Evolutionary conservation across 305 asterid species (phyloP).

Genomic region (Solanum hybrid): DNA sequence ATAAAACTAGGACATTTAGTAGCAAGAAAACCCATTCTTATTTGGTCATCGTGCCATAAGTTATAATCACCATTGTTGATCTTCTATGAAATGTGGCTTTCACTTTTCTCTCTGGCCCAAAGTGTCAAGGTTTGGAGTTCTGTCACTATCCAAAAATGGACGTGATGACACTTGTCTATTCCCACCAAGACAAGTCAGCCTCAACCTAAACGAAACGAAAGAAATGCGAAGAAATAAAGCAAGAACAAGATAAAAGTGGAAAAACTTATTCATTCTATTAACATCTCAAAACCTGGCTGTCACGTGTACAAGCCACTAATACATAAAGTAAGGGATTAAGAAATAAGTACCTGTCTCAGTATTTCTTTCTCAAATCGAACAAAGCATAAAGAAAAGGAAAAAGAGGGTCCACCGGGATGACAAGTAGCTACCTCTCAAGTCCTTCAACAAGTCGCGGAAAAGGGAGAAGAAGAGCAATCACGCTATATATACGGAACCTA

Average conservation of each 20-base stretch:
- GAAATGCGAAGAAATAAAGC: background rate
- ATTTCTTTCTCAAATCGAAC: background rate
- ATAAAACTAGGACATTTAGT: background rate
- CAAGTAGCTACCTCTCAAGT: background rate
- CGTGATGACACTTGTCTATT: background rate
- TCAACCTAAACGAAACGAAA: background rate
- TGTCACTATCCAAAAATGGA: background rate
- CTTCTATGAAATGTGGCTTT: background rate
- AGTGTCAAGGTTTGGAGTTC: background rate
- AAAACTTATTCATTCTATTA: background rate
- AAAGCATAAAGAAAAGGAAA: background rate
- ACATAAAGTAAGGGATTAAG: background rate
- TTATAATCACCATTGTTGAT: background rate
- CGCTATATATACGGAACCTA: background rate
- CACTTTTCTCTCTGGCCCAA: background rate
- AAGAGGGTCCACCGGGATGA: background rate
- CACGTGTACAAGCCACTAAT: background rate
- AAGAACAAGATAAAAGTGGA: background rate
- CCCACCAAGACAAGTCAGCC: background rate
- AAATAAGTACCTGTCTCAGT: background rate
- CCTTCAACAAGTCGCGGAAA: background rate
- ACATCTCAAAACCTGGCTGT: background rate
- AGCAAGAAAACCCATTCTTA: background rate
- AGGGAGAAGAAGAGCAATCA: background rate
- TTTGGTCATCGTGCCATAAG: background rate